Evolutionary conservation across 176 grass and related monocot genomes (phyloP).

Genomic region (Otatea glauca): DNA sequence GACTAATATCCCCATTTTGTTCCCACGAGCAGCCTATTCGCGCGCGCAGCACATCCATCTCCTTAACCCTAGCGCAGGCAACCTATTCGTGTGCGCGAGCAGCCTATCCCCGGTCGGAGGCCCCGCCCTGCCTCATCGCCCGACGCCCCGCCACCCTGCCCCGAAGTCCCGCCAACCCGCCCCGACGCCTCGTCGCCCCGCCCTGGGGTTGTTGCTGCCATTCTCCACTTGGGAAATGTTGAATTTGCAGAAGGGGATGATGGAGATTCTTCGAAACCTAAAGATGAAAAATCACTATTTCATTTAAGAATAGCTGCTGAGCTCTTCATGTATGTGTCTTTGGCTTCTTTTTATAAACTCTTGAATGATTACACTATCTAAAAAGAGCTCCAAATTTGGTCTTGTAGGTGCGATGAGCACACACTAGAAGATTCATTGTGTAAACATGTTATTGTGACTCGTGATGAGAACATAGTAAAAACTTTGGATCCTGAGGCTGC

Average conservation of each 20-base stretch:
- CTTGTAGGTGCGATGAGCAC: conserved; percentile 76
- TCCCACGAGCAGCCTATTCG: too few relatives aligned
- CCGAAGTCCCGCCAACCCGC: too few relatives aligned
- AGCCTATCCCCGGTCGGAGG: too few relatives aligned
- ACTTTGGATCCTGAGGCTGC: conserved; percentile 77
- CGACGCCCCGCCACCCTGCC: too few relatives aligned
- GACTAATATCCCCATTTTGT: too few relatives aligned
- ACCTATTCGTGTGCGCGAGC: too few relatives aligned
- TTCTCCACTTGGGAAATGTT: conserved; percentile 94
- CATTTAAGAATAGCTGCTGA: conserved; percentile 84
- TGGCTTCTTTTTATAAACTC: conserved; percentile 22
- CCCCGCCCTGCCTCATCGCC: too few relatives aligned
- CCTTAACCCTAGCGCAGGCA: too few relatives aligned
- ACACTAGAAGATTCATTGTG: conserved; percentile 90
- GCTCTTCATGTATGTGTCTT: conserved; percentile 75
- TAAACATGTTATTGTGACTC: conserved; percentile 88
- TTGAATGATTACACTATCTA: too few relatives aligned
- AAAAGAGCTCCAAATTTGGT: conserved; percentile 43
- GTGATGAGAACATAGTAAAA: conserved; percentile 95
- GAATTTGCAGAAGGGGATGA: conserved; percentile 87
- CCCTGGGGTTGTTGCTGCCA: conserved; percentile 87
- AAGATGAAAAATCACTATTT: conserved; percentile 90
- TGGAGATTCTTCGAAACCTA: conserved; percentile 80
- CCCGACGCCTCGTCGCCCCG: too few relatives aligned
- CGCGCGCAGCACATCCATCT: too few relatives aligned